Conservation (phyloP, 2,329 filamentous ascomycete genomes). For the Trichoderma gracile region DNA sequence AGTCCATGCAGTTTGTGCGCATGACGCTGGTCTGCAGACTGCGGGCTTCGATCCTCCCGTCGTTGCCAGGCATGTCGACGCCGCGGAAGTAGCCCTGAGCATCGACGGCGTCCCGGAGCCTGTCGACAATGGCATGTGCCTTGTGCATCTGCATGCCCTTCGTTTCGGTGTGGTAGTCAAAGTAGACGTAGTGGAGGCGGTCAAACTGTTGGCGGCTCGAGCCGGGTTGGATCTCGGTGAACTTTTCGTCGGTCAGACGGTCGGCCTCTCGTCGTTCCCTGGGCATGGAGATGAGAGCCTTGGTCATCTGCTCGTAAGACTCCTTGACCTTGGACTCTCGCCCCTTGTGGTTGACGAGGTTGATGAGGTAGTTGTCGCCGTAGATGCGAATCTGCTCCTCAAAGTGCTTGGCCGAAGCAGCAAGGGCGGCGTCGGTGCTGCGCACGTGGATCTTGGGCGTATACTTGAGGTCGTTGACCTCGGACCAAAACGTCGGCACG, state of each 20-base stretch:
- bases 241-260: conserved; percentile 71
- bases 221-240: conserved; percentile 71
- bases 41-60: conserved; percentile 76
- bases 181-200: conserved; percentile 92
- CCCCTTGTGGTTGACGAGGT: conserved; percentile 94
- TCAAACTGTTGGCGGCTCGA: conserved; percentile 67
- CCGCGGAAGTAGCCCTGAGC: conserved; percentile 91
- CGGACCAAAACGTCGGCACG: conserved; percentile 93
- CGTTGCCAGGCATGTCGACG: conserved; percentile 74
- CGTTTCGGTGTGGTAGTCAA: conserved; percentile 97
- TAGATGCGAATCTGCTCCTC: conserved; percentile 91
- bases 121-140: conserved; percentile 81
- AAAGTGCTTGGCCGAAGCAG: conserved; percentile 84
- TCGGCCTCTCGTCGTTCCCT: conserved; percentile 67
- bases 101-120: conserved; percentile 72
- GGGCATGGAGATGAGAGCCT: conserved; percentile 69
- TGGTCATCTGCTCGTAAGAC: conserved; percentile 89
- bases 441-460: conserved; percentile 87
- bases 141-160: conserved; percentile 94
- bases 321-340: conserved; percentile 87
- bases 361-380: conserved; percentile 95
- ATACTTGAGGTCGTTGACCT: conserved; percentile 91
- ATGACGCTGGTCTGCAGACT: conserved; percentile 85
- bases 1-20: conserved; percentile 99
- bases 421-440: conserved; percentile 74